phyloP scores from a whole-genome alignment of 2,329 filamentous ascomycete genomes.

The Fusarium bactridioides region DNA sequence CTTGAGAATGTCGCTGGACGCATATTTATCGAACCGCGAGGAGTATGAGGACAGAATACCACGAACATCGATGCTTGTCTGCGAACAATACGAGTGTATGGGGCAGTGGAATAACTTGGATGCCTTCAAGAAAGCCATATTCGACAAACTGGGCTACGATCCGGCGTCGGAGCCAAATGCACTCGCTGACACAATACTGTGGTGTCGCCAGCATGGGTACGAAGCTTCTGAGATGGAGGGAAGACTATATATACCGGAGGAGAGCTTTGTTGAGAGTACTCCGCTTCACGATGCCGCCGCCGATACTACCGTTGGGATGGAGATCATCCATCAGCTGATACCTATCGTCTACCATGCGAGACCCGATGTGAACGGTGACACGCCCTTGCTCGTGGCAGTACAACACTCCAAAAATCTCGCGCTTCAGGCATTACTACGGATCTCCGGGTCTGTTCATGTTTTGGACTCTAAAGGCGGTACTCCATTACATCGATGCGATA shows the following conservation, averaged over 20 bases:
- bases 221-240: neutral
- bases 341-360: neutral
- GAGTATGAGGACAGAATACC: neutral
- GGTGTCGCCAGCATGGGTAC: slow-evolving; percentile 1
- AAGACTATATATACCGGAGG: neutral
- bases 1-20: neutral
- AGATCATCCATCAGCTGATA: slow-evolving; percentile 8
- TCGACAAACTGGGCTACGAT: neutral
- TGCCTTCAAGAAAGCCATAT: slow-evolving; percentile 9
- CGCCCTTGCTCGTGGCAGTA: slow-evolving; percentile 7
- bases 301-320: neutral
- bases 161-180: neutral
- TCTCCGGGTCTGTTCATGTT: neutral
- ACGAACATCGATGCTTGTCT: slow-evolving; percentile 1
- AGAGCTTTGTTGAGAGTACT: neutral
- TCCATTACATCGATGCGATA: slow-evolving; percentile 7
- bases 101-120: neutral
- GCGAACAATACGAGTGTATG: slow-evolving; percentile 10
- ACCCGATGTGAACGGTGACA: slow-evolving; percentile 1
- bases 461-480: neutral
- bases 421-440: neutral
- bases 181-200: neutral
- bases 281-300: slow-evolving; percentile 5
- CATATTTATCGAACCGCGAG: neutral
- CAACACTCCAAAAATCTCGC: slow-evolving; percentile 9